These are phyloP conservation scores for Hippophae gyantsensis DNA, from an alignment of 306 rosid genomes.

Conservation along the genomic window DNA sequence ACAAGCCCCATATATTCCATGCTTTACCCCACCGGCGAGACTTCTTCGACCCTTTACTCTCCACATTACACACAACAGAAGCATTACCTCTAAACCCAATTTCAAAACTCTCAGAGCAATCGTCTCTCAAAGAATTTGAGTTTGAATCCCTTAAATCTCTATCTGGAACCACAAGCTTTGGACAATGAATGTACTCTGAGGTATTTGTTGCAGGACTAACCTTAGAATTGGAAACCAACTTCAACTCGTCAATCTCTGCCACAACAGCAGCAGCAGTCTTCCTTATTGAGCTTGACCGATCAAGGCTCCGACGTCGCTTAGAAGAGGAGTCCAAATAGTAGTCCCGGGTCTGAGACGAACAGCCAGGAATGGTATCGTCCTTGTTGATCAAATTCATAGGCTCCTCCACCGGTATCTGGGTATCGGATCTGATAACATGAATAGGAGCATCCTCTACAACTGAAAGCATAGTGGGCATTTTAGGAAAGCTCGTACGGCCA, in stretches of 20 bases:
- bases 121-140: constrained; percentile 69
- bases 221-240: constrained; percentile 59
- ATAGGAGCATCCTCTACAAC: constrained; percentile 92
- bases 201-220: constrained; percentile 47
- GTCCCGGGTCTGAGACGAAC: constrained; percentile 74
- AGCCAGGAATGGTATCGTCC: constrained; percentile 51
- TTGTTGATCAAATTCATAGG: constrained; percentile 32
- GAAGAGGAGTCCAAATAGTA: constrained; percentile 74
- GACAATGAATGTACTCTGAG: constrained; percentile 43
- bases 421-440: constrained; percentile 46
- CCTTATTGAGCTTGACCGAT: constrained; percentile 78
- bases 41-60: constrained; percentile 61
- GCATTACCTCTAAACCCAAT: constrained; percentile 38
- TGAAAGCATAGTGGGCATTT: constrained; percentile 88
- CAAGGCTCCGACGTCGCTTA: constrained; percentile 78
- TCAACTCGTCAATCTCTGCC: constrained; percentile 84
- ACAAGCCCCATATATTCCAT: constrained; percentile 81
- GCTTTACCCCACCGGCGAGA: constrained; percentile 77
- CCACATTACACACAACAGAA: constrained; percentile 47
- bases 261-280: constrained; percentile 92
- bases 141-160: constrained; percentile 60
- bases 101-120: constrained; percentile 62
- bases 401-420: constrained; percentile 77
- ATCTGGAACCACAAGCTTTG: constrained; percentile 39
- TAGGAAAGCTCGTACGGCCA: constrained; percentile 48